Base-by-base conservation (phyloP, 768 basidiomycete genomes). In the Termitomyces sp. region DNA sequence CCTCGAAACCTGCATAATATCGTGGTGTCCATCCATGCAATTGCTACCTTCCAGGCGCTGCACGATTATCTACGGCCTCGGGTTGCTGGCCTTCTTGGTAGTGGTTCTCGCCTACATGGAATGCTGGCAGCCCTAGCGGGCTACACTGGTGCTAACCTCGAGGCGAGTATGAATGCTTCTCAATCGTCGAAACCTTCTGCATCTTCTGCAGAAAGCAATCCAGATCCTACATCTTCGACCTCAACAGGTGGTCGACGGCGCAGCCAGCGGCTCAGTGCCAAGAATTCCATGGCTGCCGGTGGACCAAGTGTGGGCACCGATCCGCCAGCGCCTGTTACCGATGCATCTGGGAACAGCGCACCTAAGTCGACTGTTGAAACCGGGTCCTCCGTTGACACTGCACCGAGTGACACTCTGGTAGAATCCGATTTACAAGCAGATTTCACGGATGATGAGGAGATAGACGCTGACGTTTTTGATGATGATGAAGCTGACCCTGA, bases 11-110 rank as follows among this genome's bases (percentile, higher is more conserved):
- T 91, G 34, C 89, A 89, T 65, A 94, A 92, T 62, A 91, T 98
- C 66, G 91, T 94, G 39, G 91, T 98, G 21, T 98, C 95, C 7
- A 98, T 98, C 59, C 96, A 98, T 67, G 96, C 95, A 6, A 97
- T 98, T 59, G 96, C 97, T 1, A 98, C 94, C 1, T 94, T 98
- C 81, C 94, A 97, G 68, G 94, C 96, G 1, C 79, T 98, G 30
- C 92, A 97, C 65, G 95, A 97, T 69, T 99, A 98, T 68, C 82
- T 98, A 12, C 88, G 94, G 1, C 96, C 96, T 25, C 83, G 93
- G 3, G 87, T 97, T 32, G 77, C 92, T 6, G 91, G 91, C 0
- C 67, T 89, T 23, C 68, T 88, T 50, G 78, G 79, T 9, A 75
- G 80, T 55, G 77, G 79, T 28, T 84, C 84, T 17, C 82, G 94